Conservation (phyloP, 805 yeast genomes). For the Wickerhamiella cacticola region DNA sequence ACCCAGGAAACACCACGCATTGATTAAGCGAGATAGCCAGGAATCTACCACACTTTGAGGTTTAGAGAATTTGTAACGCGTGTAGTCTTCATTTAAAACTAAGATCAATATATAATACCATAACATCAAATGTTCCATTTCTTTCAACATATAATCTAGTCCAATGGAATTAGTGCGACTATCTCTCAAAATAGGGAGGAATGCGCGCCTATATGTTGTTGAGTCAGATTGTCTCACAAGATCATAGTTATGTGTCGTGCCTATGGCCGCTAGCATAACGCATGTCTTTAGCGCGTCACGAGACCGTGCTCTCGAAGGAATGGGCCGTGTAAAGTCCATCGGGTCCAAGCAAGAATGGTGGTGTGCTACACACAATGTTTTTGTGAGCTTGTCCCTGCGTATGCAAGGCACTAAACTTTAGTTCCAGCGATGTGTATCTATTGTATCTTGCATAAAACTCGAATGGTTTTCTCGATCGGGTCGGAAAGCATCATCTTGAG, state of each 20-base stretch:
- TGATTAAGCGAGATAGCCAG: background rate
- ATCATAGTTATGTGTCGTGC: slow-evolving; percentile 4
- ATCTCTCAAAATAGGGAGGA: no score
- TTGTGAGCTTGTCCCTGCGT: slow-evolving; percentile 8
- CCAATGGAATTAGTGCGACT: no score
- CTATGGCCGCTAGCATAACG: background rate
- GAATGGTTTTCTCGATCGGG: background rate
- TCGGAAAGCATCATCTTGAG: no score
- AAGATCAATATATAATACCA: no score
- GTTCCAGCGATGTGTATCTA: background rate
- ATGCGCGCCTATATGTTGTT: background rate
- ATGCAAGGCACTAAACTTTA: slow-evolving; percentile 4
- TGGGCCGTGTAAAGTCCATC: no score
- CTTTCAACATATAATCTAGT: no score
- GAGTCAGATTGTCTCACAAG: slow-evolving; percentile 7
- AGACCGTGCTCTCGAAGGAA: background rate
- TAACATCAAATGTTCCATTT: no score
- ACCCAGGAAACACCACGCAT: background rate
- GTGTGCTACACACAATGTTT: no score
- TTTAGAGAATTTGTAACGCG: background rate
- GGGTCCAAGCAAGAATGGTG: no score
- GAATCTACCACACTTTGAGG: background rate
- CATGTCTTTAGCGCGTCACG: background rate
- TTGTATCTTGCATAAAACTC: background rate
- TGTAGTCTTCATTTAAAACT: no score